Evolutionary conservation across 768 basidiomycete genomes (phyloP).

Genomic region (Chlorophyllum brunneum): DNA sequence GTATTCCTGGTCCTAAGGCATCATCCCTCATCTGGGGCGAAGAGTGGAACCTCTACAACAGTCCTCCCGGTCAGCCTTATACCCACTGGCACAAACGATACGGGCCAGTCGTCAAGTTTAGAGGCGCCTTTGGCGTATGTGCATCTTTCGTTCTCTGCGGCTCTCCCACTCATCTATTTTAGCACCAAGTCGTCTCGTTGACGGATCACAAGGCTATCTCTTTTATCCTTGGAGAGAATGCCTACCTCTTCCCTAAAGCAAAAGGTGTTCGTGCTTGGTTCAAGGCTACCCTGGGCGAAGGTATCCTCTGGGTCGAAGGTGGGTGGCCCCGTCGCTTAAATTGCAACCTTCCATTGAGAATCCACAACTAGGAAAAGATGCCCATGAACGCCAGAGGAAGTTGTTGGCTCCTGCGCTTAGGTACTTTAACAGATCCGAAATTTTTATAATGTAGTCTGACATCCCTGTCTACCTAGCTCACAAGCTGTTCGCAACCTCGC

Average conservation of each 20-base stretch:
- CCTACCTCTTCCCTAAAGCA: constrained; percentile 60
- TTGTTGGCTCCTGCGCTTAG: constrained; percentile 54
- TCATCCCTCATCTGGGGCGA: constrained; percentile 58
- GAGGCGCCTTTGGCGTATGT: constrained; percentile 53
- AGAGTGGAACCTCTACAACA: constrained; percentile 52
- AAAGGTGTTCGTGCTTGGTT: constrained; percentile 64
- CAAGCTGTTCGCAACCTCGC: constrained; percentile 51
- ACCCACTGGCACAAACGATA: constrained; percentile 48
- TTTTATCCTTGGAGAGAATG: constrained; percentile 51
- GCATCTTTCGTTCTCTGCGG: constrained; percentile 5
- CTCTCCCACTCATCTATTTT: constrained; percentile 9
- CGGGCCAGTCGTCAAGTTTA: constrained; percentile 52
- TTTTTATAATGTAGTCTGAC: not conserved
- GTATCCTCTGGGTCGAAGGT: constrained; percentile 69
- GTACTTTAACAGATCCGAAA: constrained; percentile 25
- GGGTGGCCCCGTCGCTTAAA: not conserved
- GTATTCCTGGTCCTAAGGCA: constrained; percentile 48
- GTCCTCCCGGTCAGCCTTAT: constrained; percentile 50
- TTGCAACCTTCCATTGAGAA: not conserved
- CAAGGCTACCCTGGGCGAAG: constrained; percentile 54
- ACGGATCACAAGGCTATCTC: constrained; percentile 50
- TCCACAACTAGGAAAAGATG: constrained; percentile 44
- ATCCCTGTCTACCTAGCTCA: constrained; percentile 29
- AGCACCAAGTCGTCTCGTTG: constrained; percentile 59
- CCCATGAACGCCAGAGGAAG: constrained; percentile 53